Base-by-base conservation (phyloP, 176 grass and related monocot species). In the Metroxylon sagu region DNA sequence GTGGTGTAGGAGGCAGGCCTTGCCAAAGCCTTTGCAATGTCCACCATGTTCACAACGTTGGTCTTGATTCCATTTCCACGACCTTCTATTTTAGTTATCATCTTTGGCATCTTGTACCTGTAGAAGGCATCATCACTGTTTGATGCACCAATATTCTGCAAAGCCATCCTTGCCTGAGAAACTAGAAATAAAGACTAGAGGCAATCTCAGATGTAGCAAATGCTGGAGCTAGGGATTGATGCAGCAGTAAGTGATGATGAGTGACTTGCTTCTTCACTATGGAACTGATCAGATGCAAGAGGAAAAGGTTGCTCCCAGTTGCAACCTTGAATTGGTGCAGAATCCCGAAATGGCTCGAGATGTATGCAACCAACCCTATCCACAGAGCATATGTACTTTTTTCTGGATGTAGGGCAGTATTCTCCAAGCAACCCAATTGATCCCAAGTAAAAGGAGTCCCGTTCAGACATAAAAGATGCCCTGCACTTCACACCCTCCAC, bases 91-190 rank as follows among this genome's bases (percentile, higher is more conserved):
- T 80, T 89, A 49, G 90, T 86, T 27, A 89, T 67, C 90, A 89
- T 89, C 31, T 54, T 83, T 6, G 90, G 90, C 90, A 95, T 95
- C 74, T 95, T 95, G 58, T 95, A 95, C 65, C 90, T 76, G 50
- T 95, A 95, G 61, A 95, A 95, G 79, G 90, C 85, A 75, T 95
- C 90, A 17, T 81, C 90, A 18, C 76, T 85, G 79, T 95, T 95
- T 6, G 82, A 82, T 5, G 76, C 90, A 29, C 90, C 85, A 83
- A 95, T 95, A 73, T 86, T 95, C 54, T 77, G 85, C 64, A 95
- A 57, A 16, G 79, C 90, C 90, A 95, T 95, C 65, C 71, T 43
- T 19, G 18, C 17, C 6, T 10, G 6, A 35, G 31, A 35, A 35
- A 35, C 31, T 7, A 35, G 8, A 7, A 6, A 7, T 35, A 35